Conservation (phyloP, 345 rosid species). For the Corchorus capsularis region DNA sequence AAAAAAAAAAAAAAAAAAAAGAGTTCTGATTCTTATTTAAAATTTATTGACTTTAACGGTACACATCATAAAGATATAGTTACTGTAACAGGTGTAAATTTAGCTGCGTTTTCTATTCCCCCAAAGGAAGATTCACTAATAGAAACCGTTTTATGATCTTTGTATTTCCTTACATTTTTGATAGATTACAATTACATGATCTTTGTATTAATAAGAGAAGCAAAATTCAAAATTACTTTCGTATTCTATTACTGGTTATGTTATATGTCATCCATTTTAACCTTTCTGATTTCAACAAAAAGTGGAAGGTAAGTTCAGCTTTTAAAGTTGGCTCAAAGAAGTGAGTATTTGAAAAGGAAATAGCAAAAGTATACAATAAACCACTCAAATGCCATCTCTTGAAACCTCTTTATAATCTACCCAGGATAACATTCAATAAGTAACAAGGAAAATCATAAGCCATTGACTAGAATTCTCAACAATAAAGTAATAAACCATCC, state of each 20-base stretch:
- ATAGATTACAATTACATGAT: too few relatives aligned
- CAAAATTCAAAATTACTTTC: not conserved
- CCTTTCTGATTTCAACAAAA: not conserved
- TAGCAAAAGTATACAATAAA: too few relatives aligned
- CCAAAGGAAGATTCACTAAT: not conserved
- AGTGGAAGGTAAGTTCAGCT: too few relatives aligned
- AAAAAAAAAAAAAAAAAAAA: too few relatives aligned
- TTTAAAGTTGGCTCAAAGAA: too few relatives aligned
- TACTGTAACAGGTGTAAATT: not conserved
- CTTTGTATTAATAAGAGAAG: not conserved
- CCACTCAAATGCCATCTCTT: too few relatives aligned
- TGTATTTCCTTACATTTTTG: too few relatives aligned
- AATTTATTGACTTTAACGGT: not conserved
- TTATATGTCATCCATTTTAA: not conserved
- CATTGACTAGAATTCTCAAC: not conserved
- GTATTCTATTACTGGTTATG: not conserved
- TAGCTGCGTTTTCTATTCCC: not conserved
- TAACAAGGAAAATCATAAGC: not conserved
- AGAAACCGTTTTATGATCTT: too few relatives aligned
- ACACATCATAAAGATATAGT: not conserved
- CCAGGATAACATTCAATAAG: not conserved
- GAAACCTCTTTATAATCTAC: too few relatives aligned
- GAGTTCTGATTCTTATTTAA: not conserved
- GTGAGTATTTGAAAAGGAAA: too few relatives aligned
- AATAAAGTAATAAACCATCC: not conserved